These are phyloP conservation scores for Exsudoporus floridanus DNA, from an alignment of 1,284 basidiomycete species.

Conservation along the genomic window DNA sequence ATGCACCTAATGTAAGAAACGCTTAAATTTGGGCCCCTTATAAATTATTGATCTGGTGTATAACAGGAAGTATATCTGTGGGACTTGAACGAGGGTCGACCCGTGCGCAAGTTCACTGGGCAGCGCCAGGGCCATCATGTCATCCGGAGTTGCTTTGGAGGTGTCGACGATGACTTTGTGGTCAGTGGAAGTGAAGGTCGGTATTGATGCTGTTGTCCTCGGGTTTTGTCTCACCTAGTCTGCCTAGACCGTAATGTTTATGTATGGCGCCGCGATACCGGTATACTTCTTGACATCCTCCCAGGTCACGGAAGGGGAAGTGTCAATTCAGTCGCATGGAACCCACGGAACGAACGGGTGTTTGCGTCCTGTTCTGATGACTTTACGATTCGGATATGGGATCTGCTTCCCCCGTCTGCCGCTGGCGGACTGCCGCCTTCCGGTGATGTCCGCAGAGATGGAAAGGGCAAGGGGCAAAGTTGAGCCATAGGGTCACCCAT, in stretches of 20 bases:
- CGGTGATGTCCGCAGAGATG: constrained; percentile 28
- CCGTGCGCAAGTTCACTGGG: constrained; percentile 80
- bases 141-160: constrained; percentile 92
- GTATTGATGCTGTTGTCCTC: constrained; percentile 23
- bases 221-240: constrained; percentile 7
- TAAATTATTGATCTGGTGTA: constrained; percentile 11
- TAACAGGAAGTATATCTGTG: constrained; percentile 85
- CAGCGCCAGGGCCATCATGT: constrained; percentile 81
- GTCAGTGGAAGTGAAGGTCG: constrained; percentile 93
- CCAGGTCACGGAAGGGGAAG: constrained; percentile 82
- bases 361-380: constrained; percentile 95
- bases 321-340: constrained; percentile 97
- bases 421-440: constrained; percentile 12
- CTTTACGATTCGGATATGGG: constrained; percentile 81
- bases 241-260: constrained; percentile 82
- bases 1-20: constrained; percentile 75
- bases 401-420: constrained; percentile 47
- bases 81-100: constrained; percentile 69
- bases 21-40: constrained; percentile 5
- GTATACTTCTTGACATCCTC: constrained; percentile 78
- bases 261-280: constrained; percentile 91
- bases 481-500: constrained; percentile 48
- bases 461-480: constrained; percentile 29
- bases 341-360: constrained; percentile 81
- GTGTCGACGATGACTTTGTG: constrained; percentile 86